Evolutionary conservation across 2,329 filamentous ascomycete genomes (phyloP), one percentile per base, ranked within the genome.

Genomic region (Aphanocladium album): DNA sequence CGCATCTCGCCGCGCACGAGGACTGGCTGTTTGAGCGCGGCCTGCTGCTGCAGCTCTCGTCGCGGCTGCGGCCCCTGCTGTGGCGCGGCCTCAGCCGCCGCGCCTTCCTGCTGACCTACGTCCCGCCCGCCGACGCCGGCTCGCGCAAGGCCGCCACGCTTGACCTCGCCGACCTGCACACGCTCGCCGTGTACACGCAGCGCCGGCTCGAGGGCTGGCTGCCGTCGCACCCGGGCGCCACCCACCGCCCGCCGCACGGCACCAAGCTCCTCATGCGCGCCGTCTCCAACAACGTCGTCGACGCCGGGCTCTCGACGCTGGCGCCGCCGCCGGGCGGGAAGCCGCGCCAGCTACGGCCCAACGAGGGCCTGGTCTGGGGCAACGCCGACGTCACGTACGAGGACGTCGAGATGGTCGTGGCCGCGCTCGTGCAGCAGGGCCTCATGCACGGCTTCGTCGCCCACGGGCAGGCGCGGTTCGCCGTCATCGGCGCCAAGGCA

Each of bases 381-480:
- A 88, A 89, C 67, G 80, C 82, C 63, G 71, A 78, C 63, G 78
- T 87, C 37, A 80, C 84, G 43, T 74, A 83, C 39, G 76, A 83
- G 16, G 88, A 91, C 66, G 79, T 96, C n/a, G 91, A 96, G 74
- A 86, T 86, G 49, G 86, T 90, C 53, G 81, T 96, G 14, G 85
- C 89, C 0, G 88, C 87, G 12, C 81, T 97, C 14, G 83, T 96
- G 21, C 85, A 89, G 54, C 90, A 96, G 73, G 90, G 89, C 0
- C 78, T 96, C 25, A 80, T 97, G 70, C 86, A 88, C 66, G 93
- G 93, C 1, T 97, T 93, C 69, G 83, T 97, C 30, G 90, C 89
- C 17, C 91, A 96, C 68, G 83, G 83, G 27, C 86, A 87, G 69
- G 83, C 83, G 47, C 87, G 89, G 53, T 92, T 97, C 69, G 92